These are phyloP conservation scores for Fraxinus paxiana DNA, from an alignment of 305 asterid species.

Conservation along the genomic window DNA sequence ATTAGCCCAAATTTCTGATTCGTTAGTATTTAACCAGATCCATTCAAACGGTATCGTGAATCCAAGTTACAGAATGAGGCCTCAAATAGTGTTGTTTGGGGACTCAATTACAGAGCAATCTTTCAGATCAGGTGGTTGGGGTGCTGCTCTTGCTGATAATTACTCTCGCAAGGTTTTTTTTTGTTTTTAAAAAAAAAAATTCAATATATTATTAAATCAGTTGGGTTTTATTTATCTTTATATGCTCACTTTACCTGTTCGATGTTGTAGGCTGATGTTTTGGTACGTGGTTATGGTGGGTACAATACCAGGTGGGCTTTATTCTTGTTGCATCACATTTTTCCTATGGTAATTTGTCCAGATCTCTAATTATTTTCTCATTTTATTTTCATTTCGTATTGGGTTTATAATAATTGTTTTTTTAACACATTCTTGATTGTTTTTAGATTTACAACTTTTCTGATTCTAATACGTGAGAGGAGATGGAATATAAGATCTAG, in stretches of 20 bases:
- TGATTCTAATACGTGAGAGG: background rate
- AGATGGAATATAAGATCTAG: background rate
- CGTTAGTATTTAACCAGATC: background rate
- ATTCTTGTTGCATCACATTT: slow-evolving; percentile 74
- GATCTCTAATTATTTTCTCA: background rate
- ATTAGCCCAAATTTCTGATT: background rate
- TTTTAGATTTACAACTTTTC: background rate
- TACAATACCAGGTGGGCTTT: slow-evolving; percentile 90
- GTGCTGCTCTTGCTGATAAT: slow-evolving; percentile 69
- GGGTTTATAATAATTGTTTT: background rate
- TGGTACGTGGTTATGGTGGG: slow-evolving; percentile 84
- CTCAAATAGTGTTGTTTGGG: slow-evolving; percentile 72
- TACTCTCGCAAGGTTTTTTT: slow-evolving; percentile 71
- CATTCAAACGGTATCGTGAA: background rate
- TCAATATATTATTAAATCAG: background rate
- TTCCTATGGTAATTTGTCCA: slow-evolving; percentile 55
- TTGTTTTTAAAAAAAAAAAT: too few relatives aligned
- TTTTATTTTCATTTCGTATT: background rate
- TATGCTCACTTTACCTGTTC: slow-evolving; percentile 2
- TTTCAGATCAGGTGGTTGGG: slow-evolving; percentile 81
- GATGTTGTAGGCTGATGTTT: slow-evolving; percentile 56
- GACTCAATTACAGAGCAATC: slow-evolving; percentile 83
- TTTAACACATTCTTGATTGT: background rate
- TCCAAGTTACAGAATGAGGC: slow-evolving; percentile 49
- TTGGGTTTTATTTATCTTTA: background rate